Conservation (phyloP, 805 yeast species). For the Ogataea pini region DNA sequence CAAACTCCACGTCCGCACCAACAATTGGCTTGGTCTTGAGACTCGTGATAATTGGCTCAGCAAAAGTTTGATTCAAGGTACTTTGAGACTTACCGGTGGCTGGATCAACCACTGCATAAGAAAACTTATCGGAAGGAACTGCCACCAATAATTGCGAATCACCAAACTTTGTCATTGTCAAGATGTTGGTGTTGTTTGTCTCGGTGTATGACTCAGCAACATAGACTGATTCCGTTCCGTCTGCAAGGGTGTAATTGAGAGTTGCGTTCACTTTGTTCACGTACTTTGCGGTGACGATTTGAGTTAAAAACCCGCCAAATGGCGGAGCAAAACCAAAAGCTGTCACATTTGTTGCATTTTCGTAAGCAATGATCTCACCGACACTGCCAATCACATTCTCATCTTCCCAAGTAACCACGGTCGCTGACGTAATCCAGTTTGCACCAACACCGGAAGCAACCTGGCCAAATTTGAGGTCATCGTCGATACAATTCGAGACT, state of each 20-base stretch:
- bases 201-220: conserved; percentile 33
- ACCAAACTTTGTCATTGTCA: conserved; percentile 41
- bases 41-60: conserved; percentile 35
- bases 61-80: conserved; percentile 22
- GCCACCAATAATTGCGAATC: conserved; percentile 37
- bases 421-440: conserved; percentile 64
- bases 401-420: conserved; percentile 55
- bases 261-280: conserved; percentile 37
- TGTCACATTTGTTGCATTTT: conserved; percentile 34
- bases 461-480: conserved; percentile 30
- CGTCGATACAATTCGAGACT: conserved; percentile 54
- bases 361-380: conserved; percentile 39
- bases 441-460: conserved; percentile 41
- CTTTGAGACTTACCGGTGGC: conserved; percentile 20
- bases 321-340: conserved; percentile 41
- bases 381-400: conserved; percentile 37
- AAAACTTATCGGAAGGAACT: conserved; percentile 27
- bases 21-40: conserved; percentile 22
- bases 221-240: conserved; percentile 39
- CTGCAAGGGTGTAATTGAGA: conserved; percentile 38
- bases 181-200: conserved; percentile 41
- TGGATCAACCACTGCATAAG: conserved; percentile 29
- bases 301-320: conserved; percentile 37
- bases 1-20: conserved; percentile 30
- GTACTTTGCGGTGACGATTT: conserved; percentile 41